These are phyloP conservation scores for Huntiella abstrusa DNA, from an alignment of 2,329 filamentous ascomycete genomes.

Conservation along the genomic window DNA sequence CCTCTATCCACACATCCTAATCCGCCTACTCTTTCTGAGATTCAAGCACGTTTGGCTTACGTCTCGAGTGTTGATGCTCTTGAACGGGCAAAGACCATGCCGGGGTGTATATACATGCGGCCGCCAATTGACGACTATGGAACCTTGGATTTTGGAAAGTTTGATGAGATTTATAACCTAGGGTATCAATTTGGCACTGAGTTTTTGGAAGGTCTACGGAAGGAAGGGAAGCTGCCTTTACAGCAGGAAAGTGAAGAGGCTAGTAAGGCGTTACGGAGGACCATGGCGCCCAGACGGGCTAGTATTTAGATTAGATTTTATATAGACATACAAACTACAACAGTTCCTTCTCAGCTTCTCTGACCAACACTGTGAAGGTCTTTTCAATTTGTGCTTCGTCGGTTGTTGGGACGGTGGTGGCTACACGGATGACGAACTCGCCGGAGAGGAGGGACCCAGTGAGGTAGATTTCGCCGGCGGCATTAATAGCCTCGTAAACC, in stretches of 20 bases:
- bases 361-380: conserved; percentile 52
- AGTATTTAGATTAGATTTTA: conserved; percentile 37
- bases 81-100: conserved; percentile 76
- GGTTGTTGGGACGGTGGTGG: conserved; percentile 47
- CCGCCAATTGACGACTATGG: conserved; percentile 87
- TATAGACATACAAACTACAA: background rate
- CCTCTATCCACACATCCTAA: conserved; percentile 79
- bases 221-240: conserved; percentile 54
- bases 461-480: conserved; percentile 59
- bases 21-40: conserved; percentile 85
- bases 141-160: conserved; percentile 90
- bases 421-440: conserved; percentile 61
- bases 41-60: conserved; percentile 85
- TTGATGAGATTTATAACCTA: conserved; percentile 86
- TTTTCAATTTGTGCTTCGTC: conserved; percentile 54
- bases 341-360: conserved; percentile 1
- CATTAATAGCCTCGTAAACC: conserved; percentile 59
- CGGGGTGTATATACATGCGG: conserved; percentile 89
- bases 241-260: conserved; percentile 45
- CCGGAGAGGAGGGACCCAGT: conserved; percentile 59
- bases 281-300: conserved; percentile 60
- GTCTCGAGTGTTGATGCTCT: conserved; percentile 88
- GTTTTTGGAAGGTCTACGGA: conserved; percentile 57
- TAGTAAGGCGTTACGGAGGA: conserved; percentile 56
- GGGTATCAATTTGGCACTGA: conserved; percentile 75